phyloP scores from a whole-genome alignment of 1,284 basidiomycete species.

The Boletellus deceptivus region DNA sequence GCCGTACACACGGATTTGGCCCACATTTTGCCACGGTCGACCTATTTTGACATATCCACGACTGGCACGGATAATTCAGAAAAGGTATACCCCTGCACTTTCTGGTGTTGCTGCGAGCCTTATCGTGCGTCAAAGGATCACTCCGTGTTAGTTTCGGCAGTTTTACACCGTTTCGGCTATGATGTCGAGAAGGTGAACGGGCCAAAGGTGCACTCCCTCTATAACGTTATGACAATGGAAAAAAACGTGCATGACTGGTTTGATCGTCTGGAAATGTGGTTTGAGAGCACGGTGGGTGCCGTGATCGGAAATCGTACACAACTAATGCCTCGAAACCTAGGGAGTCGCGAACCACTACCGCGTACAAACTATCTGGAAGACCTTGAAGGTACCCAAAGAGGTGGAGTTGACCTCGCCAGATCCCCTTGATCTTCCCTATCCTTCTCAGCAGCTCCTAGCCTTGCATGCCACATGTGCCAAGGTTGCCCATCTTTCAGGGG shows the following conservation, averaged over 20 bases:
- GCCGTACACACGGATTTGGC: not conserved
- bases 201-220: not conserved
- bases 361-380: not conserved
- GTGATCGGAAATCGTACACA: not conserved
- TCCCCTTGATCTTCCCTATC: not conserved
- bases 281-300: too few relatives aligned
- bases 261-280: not conserved
- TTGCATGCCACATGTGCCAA: conserved; percentile 1
- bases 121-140: not conserved
- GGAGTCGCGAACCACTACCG: not conserved
- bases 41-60: not conserved
- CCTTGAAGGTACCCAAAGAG: too few relatives aligned
- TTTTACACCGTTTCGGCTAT: not conserved
- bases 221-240: not conserved
- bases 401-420: not conserved
- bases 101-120: not conserved
- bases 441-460: not conserved
- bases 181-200: not conserved
- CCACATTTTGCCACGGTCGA: not conserved
- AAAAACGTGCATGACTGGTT: not conserved
- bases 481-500: conserved; percentile 1
- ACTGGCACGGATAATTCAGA: not conserved
- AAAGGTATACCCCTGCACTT: not conserved
- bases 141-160: not conserved
- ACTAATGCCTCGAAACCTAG: not conserved